Evolutionary conservation across 306 rosid genomes (phyloP), one percentile per base, ranked within the genome.

Genomic region (Potentilla sterilis): DNA sequence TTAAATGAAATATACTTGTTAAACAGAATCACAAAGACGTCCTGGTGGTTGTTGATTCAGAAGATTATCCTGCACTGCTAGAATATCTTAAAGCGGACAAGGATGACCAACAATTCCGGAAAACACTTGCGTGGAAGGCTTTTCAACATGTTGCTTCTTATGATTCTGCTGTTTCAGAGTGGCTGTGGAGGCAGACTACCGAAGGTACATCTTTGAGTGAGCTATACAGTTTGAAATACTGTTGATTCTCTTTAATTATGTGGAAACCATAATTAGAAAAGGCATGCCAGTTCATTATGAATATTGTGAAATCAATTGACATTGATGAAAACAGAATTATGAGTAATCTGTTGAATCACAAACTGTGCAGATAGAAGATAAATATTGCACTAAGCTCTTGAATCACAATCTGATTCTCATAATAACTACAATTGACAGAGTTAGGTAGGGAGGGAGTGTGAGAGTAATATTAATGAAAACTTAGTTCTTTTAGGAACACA

Each of bases 91-190:
- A 85, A 82, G 93, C 89, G 79, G 85, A 83, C 52, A 81, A 83
- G 48, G 87, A 85, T 52, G 91, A 86, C 79, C 81, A 83, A 75
- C 85, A 84, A 78, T 89, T 95, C 74, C 93, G 96, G 73, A 70
- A 87, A 81, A 85, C 82, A 81, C 98, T 95, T 83, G 97, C 98
- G 62, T 89, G 96, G 97, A 95, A 95, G 86, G 97, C 98, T 66
- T 92, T 92, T 78, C 96, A 92, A 71, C 97, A 92, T 58, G 93
- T 85, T 77, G 93, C 97, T 77, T 89, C 97, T 37, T 92, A 95
- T 81, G 97, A 95, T 72, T 88, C 97, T 78, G 96, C 97, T 5
- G 93, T 95, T 61, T 86, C 97, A 38, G 97, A 95, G 89, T 92
- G 98, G 98, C 73, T 95, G 47, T 95, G 98, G 98, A 90, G 90